Evolutionary conservation across 345 rosid species (phyloP), one percentile per base, ranked within the genome.

Genomic region (Populus pruinosa): DNA sequence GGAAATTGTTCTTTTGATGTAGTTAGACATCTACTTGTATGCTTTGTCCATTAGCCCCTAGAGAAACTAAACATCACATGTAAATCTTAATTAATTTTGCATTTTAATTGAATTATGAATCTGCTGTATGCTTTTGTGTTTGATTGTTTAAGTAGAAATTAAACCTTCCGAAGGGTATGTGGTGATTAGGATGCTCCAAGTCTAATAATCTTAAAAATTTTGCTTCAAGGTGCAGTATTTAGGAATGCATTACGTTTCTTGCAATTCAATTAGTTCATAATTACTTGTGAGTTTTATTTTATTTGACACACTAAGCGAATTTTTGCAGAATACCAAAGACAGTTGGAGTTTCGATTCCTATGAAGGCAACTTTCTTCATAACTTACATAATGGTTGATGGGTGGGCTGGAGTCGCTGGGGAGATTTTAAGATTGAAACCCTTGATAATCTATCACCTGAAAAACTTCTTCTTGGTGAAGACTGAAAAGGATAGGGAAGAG

Each of bases 401-500:
- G 69, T 95, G 99, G 98, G 98, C 99, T 39, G 98, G 99, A 80
- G 96, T 91, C 29, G 99, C 99, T 6, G 99, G 90, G 61, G 98
- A 95, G 86, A 93, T 93, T 67, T 81, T 95, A 23, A 85, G 99
- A 82, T 71, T 95, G 79, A 92, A 88, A 78, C 96, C 97, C 7
- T 85, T 95, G 75, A 84, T 95, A 74, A 85, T 96, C 29, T 93
- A 88, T 71, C 99, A 92, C 85, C 73, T 93, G 73, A 96, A 96
- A 78, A 93, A 83, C 69, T 88, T 84, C 76, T 93, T 96, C 83
- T 38, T 93, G 70, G 99, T 93, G 72, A 96, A 96, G 88, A 95
- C 98, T 4, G 96, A 91, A 79, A 93, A 91, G 85, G 99, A 96
- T 33, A 87, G 90, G 84, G 93, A 92, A 82, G 98, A 93, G 82